Conservation (phyloP, 2,329 filamentous ascomycete genomes). For the Diaporthe sp. region DNA sequence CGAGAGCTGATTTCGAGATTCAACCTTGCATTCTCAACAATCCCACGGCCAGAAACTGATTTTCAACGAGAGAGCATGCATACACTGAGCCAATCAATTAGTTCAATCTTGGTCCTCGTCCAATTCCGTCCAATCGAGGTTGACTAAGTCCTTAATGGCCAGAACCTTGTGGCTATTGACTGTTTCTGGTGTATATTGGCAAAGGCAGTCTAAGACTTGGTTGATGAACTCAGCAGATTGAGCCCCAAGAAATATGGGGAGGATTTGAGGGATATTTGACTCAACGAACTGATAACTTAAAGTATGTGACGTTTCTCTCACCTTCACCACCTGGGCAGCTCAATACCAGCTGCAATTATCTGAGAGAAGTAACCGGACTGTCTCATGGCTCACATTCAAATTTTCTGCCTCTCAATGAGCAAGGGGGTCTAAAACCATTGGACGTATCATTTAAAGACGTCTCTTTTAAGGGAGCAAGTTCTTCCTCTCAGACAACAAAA, state of each 20-base stretch:
- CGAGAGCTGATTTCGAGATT: neutral
- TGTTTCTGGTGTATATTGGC: neutral
- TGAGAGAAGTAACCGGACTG: neutral
- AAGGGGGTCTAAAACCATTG: too few relatives aligned
- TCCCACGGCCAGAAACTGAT: neutral
- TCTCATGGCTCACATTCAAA: neutral
- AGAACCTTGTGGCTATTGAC: neutral
- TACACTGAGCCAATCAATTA: neutral
- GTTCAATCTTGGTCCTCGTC: neutral
- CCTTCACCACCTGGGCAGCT: neutral
- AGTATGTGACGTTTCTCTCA: neutral
- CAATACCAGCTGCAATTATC: neutral
- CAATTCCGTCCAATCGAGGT: neutral
- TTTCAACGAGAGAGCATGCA: neutral
- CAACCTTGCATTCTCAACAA: neutral
- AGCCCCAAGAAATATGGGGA: too few relatives aligned
- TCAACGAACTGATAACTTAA: neutral
- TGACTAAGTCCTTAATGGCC: neutral
- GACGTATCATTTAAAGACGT: too few relatives aligned
- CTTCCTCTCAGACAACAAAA: too few relatives aligned
- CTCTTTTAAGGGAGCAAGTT: too few relatives aligned
- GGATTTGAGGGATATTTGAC: too few relatives aligned
- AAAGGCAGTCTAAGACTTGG: neutral
- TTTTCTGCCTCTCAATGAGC: too few relatives aligned
- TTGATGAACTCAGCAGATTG: neutral